phyloP scores from a whole-genome alignment of 1,284 basidiomycete species.

The Fomitiporia mediterranea region DNA sequence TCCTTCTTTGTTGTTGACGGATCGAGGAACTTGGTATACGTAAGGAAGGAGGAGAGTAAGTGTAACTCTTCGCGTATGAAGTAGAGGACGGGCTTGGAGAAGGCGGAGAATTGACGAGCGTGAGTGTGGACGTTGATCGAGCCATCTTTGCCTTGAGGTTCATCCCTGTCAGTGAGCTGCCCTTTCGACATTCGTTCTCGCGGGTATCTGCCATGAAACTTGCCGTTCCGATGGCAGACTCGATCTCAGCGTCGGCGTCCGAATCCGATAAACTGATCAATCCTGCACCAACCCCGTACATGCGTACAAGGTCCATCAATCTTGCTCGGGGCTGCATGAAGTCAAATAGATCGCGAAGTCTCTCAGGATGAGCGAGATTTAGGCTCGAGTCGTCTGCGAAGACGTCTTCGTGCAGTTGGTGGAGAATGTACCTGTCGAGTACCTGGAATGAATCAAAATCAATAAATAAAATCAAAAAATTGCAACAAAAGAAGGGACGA shows the following conservation, averaged over 20 bases:
- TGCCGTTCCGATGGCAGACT: background rate
- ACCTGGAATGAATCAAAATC: constrained; percentile 5
- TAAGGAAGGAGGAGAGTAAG: background rate
- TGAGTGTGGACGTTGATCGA: background rate
- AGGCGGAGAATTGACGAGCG: background rate
- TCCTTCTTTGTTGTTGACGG: background rate
- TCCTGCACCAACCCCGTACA: constrained; percentile 16
- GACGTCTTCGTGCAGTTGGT: constrained; percentile 24
- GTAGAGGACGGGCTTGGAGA: background rate
- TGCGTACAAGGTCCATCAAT: constrained; percentile 15
- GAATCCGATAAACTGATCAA: constrained; percentile 7
- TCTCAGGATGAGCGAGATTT: constrained; percentile 21
- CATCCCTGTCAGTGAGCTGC: constrained; percentile 12
- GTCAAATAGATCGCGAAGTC: constrained; percentile 23
- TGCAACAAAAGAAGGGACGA: too few relatives aligned
- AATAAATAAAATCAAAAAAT: background rate
- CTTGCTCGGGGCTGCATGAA: constrained; percentile 21
- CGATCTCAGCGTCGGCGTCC: background rate
- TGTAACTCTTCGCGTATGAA: constrained; percentile 3
- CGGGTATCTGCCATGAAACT: constrained; percentile 13
- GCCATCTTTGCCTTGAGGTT: background rate
- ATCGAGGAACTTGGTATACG: too few relatives aligned
- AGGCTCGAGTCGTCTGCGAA: constrained; percentile 23
- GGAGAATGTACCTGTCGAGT: constrained; percentile 23
- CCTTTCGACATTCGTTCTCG: constrained; percentile 17